Evolutionary conservation across 768 basidiomycete species (phyloP).

Genomic region (Trametes elegans): DNA sequence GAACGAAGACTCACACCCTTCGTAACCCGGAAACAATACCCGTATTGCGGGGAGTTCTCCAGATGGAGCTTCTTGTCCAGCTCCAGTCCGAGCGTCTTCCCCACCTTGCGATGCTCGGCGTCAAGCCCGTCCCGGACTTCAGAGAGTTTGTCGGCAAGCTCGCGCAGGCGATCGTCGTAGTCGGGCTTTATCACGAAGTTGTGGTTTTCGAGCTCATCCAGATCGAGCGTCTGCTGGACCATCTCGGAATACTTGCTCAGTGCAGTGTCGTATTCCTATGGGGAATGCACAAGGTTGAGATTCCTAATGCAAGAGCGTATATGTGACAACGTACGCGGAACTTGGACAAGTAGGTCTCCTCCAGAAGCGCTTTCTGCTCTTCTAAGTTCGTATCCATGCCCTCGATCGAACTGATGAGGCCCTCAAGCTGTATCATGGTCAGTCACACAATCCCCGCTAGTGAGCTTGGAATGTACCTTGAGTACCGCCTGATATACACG

Average conservation of each 20-base stretch:
- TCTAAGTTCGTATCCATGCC: slow-evolving; percentile 43
- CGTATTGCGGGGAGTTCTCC: slow-evolving; percentile 86
- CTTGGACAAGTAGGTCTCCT: slow-evolving; percentile 61
- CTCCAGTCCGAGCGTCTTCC: slow-evolving; percentile 72
- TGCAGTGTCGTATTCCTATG: slow-evolving; percentile 58
- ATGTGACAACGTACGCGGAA: slow-evolving; percentile 51
- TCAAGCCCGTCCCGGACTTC: slow-evolving; percentile 79
- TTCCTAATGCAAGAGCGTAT: not conserved
- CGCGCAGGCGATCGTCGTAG: slow-evolving; percentile 75
- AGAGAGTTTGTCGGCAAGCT: slow-evolving; percentile 63
- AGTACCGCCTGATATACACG: slow-evolving; percentile 91
- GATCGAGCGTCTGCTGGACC: slow-evolving; percentile 95
- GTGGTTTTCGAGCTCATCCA: slow-evolving; percentile 80
- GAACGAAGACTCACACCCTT: slow-evolving; percentile 65
- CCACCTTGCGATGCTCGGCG: slow-evolving; percentile 69
- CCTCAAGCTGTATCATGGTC: slow-evolving; percentile 55
- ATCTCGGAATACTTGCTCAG: slow-evolving; percentile 85
- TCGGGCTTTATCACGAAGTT: slow-evolving; percentile 91
- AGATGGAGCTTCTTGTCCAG: slow-evolving; percentile 95
- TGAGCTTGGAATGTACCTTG: slow-evolving; percentile 49
- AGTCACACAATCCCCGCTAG: not conserved
- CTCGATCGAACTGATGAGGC: slow-evolving; percentile 65
- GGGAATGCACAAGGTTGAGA: too few species aligned
- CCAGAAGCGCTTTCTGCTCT: slow-evolving; percentile 53
- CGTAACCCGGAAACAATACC: slow-evolving; percentile 90